These are phyloP conservation scores for Fusarium pseudonygamai DNA, from an alignment of 2,329 filamentous ascomycete genomes.

Conservation along the genomic window DNA sequence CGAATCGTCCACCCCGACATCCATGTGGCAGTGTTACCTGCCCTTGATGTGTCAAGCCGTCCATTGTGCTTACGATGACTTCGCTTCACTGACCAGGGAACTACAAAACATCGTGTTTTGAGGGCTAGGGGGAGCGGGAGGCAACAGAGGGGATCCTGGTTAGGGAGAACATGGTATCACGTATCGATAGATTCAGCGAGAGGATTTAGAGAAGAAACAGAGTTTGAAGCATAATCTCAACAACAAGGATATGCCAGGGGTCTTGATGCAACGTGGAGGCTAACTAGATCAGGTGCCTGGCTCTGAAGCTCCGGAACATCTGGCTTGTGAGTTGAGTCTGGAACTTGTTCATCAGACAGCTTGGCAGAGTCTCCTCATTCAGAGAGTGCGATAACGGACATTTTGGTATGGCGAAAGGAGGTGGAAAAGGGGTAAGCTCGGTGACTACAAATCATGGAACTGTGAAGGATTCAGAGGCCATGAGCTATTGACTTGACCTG, in stretches of 20 bases:
- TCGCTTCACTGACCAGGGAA: background rate
- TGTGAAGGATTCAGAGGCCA: background rate
- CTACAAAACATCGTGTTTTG: background rate
- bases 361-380: background rate
- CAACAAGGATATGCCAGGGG: background rate
- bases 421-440: background rate
- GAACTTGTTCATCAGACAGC: background rate
- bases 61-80: background rate
- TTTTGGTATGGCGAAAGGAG: background rate
- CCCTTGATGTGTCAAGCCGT: background rate
- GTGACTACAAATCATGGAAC: background rate
- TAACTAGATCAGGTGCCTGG: background rate
- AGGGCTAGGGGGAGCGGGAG: background rate
- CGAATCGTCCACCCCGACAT: background rate
- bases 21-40: background rate
- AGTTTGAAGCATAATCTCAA: background rate
- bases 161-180: background rate
- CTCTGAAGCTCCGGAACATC: background rate
- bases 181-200: background rate
- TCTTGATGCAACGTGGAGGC: background rate
- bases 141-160: slow-evolving; percentile 4
- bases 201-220: background rate
- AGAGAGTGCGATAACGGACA: background rate
- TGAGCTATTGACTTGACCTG: background rate
- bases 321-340: background rate